Evolutionary conservation across 176 grass and related monocot genomes (phyloP), one percentile per base, ranked within the genome.

Genomic region (Otatea glauca): DNA sequence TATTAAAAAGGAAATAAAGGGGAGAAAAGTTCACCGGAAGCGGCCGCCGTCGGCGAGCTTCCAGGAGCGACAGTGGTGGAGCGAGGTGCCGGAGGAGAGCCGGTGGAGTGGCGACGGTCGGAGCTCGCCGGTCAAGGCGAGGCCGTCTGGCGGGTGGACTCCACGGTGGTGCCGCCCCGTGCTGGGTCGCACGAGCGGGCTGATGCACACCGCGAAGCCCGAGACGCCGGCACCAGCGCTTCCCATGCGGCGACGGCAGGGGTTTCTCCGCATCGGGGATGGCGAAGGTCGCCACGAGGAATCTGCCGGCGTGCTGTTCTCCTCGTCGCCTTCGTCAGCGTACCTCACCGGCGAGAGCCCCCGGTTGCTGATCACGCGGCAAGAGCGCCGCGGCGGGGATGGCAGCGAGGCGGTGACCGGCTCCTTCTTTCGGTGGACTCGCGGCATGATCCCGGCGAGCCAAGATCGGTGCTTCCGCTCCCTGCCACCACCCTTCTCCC

Each of bases 31-130:
- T 90, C 91, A 95, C 44, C 83, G 87, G 79, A 91, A 92, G 76
- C 87, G 88, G 25, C 96, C 88, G 47, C 85, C 82, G 76, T 92
- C 87, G 81, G 96, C 91, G 32, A 93, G 86, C 83, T 95, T 98
- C 82, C 89, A 88, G 76, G 96, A 98, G 41, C 96, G 82, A 80
- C 90, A 90, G 72, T 93, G 91, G 34, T 59, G 69, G 7, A 98
- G 87, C 0, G 89, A 85, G 29, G 85, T 45, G 9, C 66, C 70
- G 74, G 86, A 21, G 47, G 77, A 34, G 62, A 78, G 90, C 0
- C 76, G 84, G 60, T 91, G 95, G 71, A 94, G 88, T 6, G 74
- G 86, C 9, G 94, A 92, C 29, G 90, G 54, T 27, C 78, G 86
- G 54, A 94, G 92, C 9, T 97, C 88, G 69, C 78, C 66, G n/a